Evolutionary conservation across 2,329 filamentous ascomycete species (phyloP).

Genomic region (Ophiosphaerella herpotricha): DNA sequence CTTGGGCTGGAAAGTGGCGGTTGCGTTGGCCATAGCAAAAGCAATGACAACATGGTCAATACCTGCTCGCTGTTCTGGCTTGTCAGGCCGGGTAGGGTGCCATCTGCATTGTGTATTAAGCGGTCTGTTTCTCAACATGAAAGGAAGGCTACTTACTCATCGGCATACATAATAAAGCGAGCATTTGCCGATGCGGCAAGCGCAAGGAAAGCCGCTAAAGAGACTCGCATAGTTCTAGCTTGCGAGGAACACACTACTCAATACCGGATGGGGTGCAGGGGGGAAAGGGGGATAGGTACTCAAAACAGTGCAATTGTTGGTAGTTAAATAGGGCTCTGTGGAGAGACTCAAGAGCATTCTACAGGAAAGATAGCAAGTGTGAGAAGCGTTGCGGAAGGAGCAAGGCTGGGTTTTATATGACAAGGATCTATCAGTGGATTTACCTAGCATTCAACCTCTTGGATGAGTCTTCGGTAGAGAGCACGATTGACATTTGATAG

Average conservation of each 20-base stretch:
- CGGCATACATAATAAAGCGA: constrained; percentile 40
- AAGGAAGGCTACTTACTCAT: constrained; percentile 31
- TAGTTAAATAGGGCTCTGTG: constrained; percentile 2
- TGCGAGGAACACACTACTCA: background rate
- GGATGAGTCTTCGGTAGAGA: background rate
- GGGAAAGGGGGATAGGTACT: background rate
- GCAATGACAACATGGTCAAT: constrained; percentile 44
- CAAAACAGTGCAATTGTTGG: background rate
- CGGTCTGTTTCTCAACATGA: background rate
- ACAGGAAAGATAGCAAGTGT: background rate
- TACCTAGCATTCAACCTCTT: constrained; percentile 3
- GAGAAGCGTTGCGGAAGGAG: background rate
- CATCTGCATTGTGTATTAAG: constrained; percentile 23
- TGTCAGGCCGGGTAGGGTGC: constrained; percentile 37
- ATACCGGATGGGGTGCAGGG: constrained; percentile 1
- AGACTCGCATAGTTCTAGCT: constrained; percentile 26
- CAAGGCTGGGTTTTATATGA: background rate
- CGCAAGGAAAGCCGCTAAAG: constrained; percentile 14
- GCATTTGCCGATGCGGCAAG: constrained; percentile 21
- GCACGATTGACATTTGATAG: background rate
- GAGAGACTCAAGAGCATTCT: constrained; percentile 7
- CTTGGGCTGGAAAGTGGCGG: constrained; percentile 58
- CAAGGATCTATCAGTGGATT: background rate
- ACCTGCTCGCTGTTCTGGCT: constrained; percentile 33
- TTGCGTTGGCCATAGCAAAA: constrained; percentile 48